These are phyloP conservation scores for Tricholoma sp. DNA, from an alignment of 768 basidiomycete species.

Conservation along the genomic window DNA sequence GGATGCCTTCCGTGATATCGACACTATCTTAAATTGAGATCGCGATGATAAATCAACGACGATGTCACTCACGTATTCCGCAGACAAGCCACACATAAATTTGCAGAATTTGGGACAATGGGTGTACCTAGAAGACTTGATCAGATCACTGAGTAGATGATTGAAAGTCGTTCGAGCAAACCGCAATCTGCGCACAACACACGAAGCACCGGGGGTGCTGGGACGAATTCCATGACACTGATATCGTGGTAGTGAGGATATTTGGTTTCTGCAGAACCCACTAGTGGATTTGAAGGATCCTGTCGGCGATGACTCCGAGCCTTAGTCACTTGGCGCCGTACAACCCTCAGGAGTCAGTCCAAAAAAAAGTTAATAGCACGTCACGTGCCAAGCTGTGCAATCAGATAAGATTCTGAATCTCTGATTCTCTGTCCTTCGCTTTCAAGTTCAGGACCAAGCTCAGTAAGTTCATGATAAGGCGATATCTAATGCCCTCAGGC, in stretches of 20 bases:
- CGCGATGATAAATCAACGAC: background rate
- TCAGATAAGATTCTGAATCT: too few species aligned
- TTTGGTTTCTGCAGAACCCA: background rate
- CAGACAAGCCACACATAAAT: conserved; percentile 85
- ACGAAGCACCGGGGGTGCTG: conserved; percentile 70
- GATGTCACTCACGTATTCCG: conserved; percentile 65
- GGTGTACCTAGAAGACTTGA: conserved; percentile 53
- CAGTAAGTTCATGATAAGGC: too few species aligned
- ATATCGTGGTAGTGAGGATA: background rate
- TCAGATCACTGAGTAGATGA: conserved; percentile 3
- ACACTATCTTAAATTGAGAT: conserved; percentile 42
- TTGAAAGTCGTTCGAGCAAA: conserved; percentile 22
- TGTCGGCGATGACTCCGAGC: too few species aligned
- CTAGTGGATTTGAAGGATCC: too few species aligned
- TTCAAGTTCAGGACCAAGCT: too few species aligned
- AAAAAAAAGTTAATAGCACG: too few species aligned
- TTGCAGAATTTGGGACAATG: conserved; percentile 89
- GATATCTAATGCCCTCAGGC: too few species aligned
- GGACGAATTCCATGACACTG: conserved; percentile 73
- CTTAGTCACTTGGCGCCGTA: too few species aligned
- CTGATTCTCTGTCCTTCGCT: too few species aligned
- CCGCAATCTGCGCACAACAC: conserved; percentile 91
- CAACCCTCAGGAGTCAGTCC: too few species aligned
- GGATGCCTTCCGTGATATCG: conserved; percentile 97
- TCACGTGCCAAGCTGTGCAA: too few species aligned